These are phyloP conservation scores for Aethionema arabicum DNA, from an alignment of 345 rosid genomes.

Conservation along the genomic window DNA sequence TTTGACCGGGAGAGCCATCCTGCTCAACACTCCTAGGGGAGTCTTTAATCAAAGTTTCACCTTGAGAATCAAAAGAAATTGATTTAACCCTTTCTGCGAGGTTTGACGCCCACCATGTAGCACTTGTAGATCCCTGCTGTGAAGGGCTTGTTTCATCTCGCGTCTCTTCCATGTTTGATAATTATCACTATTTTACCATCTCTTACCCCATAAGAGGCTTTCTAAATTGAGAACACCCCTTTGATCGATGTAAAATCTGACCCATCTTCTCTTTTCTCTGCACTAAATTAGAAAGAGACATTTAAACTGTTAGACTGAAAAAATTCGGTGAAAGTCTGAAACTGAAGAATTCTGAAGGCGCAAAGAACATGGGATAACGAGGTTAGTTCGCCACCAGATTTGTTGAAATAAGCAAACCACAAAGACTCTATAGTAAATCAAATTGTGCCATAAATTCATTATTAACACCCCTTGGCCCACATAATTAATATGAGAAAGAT, in stretches of 20 bases:
- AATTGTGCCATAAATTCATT: slow-evolving; percentile 32
- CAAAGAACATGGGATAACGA: slow-evolving; percentile 22
- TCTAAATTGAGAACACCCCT: slow-evolving; percentile 31
- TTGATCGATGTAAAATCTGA: slow-evolving; percentile 21
- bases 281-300: slow-evolving; percentile 38
- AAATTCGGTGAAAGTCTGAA: slow-evolving; percentile 24
- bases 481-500: slow-evolving; percentile 20
- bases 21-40: slow-evolving; percentile 68
- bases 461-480: slow-evolving; percentile 34
- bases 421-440: slow-evolving; percentile 27
- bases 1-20: slow-evolving; percentile 62
- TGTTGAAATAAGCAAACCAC: slow-evolving; percentile 24
- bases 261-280: slow-evolving; percentile 42
- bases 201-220: slow-evolving; percentile 64
- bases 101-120: slow-evolving; percentile 82
- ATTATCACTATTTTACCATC: slow-evolving; percentile 60
- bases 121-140: slow-evolving; percentile 63
- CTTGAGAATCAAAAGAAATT: slow-evolving; percentile 70
- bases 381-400: slow-evolving; percentile 8
- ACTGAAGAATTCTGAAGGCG: background rate
- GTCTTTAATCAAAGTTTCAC: slow-evolving; percentile 55
- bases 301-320: slow-evolving; percentile 25
- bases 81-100: slow-evolving; percentile 69
- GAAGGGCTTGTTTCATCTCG: slow-evolving; percentile 65
- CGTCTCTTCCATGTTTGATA: slow-evolving; percentile 71